These are phyloP conservation scores for Fagopyrum esculentum DNA, from an alignment of 148 eudicot genomes.

Conservation along the genomic window DNA sequence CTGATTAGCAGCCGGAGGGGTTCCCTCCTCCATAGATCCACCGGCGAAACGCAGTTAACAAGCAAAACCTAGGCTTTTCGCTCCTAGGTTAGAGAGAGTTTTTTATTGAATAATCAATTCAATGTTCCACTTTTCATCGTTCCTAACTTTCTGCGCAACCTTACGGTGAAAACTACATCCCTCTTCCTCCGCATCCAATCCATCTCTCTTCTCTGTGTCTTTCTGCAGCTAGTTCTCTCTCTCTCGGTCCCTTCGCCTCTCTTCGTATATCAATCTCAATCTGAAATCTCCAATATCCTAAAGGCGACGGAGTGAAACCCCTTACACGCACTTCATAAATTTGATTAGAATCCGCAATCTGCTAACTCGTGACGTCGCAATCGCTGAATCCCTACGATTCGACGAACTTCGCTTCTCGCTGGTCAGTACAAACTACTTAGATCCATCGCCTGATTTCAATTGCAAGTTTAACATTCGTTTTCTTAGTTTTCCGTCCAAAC, in stretches of 20 bases:
- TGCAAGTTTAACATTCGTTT: background rate
- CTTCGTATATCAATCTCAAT: background rate
- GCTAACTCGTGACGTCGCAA: background rate
- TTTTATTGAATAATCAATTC: no score
- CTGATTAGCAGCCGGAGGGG: no score
- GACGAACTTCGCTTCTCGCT: background rate
- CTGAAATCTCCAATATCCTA: background rate
- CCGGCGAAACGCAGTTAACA: no score
- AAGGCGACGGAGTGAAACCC: conserved; percentile 4
- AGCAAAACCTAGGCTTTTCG: no score
- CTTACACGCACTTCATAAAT: background rate
- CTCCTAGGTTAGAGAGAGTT: no score
- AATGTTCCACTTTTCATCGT: no score
- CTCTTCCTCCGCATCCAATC: background rate
- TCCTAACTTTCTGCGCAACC: background rate
- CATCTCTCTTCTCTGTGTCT: background rate
- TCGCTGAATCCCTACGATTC: background rate
- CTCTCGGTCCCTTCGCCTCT: background rate
- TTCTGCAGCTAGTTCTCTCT: background rate
- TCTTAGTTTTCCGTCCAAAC: background rate
- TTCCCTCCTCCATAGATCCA: no score
- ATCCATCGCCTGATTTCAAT: background rate
- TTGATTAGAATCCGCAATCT: background rate
- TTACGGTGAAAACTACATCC: conserved; percentile 7
- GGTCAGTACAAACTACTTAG: background rate